These are phyloP conservation scores for Immersiella caudata DNA, from an alignment of 495 filamentous ascomycete species.

Conservation along the genomic window DNA sequence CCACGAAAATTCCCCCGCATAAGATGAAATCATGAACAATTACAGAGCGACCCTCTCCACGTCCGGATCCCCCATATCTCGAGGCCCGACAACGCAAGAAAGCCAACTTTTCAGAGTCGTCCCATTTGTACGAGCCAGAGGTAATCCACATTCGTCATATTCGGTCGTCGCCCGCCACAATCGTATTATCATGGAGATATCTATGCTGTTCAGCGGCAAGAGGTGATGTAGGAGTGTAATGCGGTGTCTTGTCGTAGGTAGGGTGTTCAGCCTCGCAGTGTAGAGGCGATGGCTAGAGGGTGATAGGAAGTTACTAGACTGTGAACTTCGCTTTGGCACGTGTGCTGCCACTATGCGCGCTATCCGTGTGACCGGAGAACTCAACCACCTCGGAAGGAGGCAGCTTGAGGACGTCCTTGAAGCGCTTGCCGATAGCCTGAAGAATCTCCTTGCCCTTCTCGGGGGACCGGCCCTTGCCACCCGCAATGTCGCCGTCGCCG, in stretches of 20 bases:
- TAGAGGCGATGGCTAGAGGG: neutral
- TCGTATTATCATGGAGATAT: slow-evolving; percentile 14
- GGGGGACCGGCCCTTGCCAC: slow-evolving; percentile 66
- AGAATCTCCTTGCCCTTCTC: slow-evolving; percentile 85
- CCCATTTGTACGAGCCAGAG: slow-evolving; percentile 1
- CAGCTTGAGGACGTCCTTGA: slow-evolving; percentile 87
- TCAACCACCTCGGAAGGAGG: slow-evolving; percentile 76
- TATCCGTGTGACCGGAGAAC: slow-evolving; percentile 96
- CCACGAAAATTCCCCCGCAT: slow-evolving; percentile 1
- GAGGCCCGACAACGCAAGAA: neutral
- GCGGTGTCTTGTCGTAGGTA: neutral
- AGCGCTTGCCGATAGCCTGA: slow-evolving; percentile 77
- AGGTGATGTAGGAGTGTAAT: neutral
- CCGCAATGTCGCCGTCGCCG: slow-evolving; percentile 67
- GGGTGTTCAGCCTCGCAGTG: slow-evolving; percentile 1
- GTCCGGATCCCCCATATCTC: neutral
- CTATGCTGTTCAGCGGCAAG: slow-evolving; percentile 3
- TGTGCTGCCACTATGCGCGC: slow-evolving; percentile 87
- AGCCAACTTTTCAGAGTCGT: neutral
- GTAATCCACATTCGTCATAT: slow-evolving; percentile 3
- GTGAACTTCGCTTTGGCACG: slow-evolving; percentile 92
- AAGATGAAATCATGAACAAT: slow-evolving; percentile 8
- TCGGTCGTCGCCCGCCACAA: slow-evolving; percentile 7
- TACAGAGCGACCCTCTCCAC: neutral
- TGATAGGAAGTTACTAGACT: slow-evolving; percentile 52